These are phyloP conservation scores for Colletotrichum nymphaeae DNA, from an alignment of 2,329 filamentous ascomycete species.

Conservation along the genomic window DNA sequence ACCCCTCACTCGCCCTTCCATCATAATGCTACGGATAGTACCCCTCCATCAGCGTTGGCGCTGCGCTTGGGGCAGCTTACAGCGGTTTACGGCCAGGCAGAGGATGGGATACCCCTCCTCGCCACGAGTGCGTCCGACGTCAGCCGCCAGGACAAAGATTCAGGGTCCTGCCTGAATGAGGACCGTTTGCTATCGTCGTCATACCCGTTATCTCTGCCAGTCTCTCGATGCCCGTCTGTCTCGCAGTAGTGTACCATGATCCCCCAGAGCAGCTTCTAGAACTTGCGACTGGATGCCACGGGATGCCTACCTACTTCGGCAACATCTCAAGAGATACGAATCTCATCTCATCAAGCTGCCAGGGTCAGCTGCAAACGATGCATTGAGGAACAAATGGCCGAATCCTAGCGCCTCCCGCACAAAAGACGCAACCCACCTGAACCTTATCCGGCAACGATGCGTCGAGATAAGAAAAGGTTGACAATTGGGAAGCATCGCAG, in stretches of 20 bases:
- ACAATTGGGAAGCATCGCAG: background rate
- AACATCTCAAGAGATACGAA: background rate
- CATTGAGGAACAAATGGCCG: slow-evolving; percentile 23
- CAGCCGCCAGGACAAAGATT: slow-evolving; percentile 13
- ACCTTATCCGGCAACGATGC: slow-evolving; percentile 21
- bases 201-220: background rate
- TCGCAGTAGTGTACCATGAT: too few relatives aligned
- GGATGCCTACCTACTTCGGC: background rate
- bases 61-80: background rate
- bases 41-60: slow-evolving; percentile 5
- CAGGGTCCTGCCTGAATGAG: slow-evolving; percentile 27
- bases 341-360: background rate
- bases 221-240: background rate
- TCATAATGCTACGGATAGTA: background rate
- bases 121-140: slow-evolving; percentile 8
- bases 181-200: background rate
- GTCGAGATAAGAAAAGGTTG: background rate
- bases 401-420: slow-evolving; percentile 27
- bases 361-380: slow-evolving; percentile 23
- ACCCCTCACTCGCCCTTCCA: background rate
- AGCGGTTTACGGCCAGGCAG: background rate
- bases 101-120: slow-evolving; percentile 23
- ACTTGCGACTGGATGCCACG: slow-evolving; percentile 11
- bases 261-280: background rate
- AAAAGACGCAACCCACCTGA: slow-evolving; percentile 30